phyloP scores from a whole-genome alignment of 805 yeast species.

The Saccharomycopsis oosterbeekiorum region DNA sequence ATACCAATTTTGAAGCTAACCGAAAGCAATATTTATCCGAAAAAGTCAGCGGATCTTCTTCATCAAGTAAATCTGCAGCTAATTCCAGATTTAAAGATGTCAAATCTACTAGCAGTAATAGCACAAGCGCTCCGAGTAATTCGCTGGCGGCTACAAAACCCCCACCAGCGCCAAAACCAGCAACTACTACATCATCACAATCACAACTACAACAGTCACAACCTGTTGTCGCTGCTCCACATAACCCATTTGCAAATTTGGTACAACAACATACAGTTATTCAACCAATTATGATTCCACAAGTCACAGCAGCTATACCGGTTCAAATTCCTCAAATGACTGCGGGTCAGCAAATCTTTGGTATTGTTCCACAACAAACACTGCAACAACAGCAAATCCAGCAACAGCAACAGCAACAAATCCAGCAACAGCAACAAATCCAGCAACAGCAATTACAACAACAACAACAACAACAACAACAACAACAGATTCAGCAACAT shows the following conservation, averaged over 20 bases:
- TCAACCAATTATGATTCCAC: constrained; percentile 10
- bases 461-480: constrained; percentile 18
- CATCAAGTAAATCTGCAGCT: constrained; percentile 20
- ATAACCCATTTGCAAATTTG: constrained; percentile 27
- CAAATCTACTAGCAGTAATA: neutral
- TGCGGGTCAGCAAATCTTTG: constrained; percentile 11
- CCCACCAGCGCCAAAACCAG: constrained; percentile 26
- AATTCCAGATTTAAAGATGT: constrained; percentile 5
- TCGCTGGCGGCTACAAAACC: constrained; percentile 18
- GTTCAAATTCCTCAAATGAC: constrained; percentile 3
- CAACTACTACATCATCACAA: constrained; percentile 25
- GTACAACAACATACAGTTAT: constrained; percentile 12
- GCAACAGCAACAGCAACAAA: no score
- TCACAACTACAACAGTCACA: constrained; percentile 22
- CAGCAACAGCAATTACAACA: constrained; percentile 18
- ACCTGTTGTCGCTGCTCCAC: constrained; percentile 2
- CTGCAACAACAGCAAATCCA: constrained; percentile 16
- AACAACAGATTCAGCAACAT: constrained; percentile 16
- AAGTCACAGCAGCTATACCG: constrained; percentile 19
- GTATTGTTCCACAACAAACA: constrained; percentile 17
- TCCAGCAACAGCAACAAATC: constrained; percentile 17
- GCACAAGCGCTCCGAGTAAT: constrained; percentile 14
- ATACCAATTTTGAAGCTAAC: constrained; percentile 73
- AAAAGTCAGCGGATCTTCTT: constrained; percentile 29
- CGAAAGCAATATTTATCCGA: constrained; percentile 70